phyloP scores from a whole-genome alignment of 164 flowering plant genomes.

The Aristolochia californica region DNA sequence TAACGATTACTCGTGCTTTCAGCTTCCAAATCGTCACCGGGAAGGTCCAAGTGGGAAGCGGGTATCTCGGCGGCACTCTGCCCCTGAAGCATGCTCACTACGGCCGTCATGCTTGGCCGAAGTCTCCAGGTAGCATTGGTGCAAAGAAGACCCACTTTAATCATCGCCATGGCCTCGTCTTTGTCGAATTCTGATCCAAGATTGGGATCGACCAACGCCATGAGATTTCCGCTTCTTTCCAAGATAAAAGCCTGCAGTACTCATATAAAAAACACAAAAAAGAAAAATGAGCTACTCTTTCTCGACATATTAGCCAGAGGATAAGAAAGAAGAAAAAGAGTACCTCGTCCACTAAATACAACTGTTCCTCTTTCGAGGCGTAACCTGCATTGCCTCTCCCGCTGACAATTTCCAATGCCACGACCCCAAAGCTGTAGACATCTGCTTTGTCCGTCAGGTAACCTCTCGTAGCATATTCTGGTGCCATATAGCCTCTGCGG shows the following conservation, averaged over 20 bases:
- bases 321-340: neutral
- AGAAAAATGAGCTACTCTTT: neutral
- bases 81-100: slow-evolving; percentile 69
- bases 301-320: neutral
- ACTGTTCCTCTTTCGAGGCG: slow-evolving; percentile 13
- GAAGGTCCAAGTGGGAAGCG: too few species aligned
- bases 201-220: slow-evolving; percentile 56
- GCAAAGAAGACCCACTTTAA: slow-evolving; percentile 54
- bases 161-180: slow-evolving; percentile 53
- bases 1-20: too few species aligned
- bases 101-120: slow-evolving; percentile 69
- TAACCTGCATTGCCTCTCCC: slow-evolving; percentile 28
- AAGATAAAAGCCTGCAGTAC: slow-evolving; percentile 41
- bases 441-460: slow-evolving; percentile 46
- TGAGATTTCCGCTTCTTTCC: slow-evolving; percentile 55
- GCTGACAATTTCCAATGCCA: slow-evolving; percentile 37
- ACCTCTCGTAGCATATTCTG: slow-evolving; percentile 55
- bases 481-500: slow-evolving; percentile 58
- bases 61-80: slow-evolving; percentile 5
- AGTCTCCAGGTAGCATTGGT: slow-evolving; percentile 60
- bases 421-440: slow-evolving; percentile 48
- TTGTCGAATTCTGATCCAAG: slow-evolving; percentile 42
- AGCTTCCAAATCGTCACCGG: neutral
- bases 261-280: neutral
- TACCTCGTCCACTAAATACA: slow-evolving; percentile 42